Percentiles rank a stretch among this genome's conserved stretches.
These are phyloP conservation scores for Podospora australis DNA, from an alignment of 495 filamentous ascomycete species.

Conservation along the genomic window DNA sequence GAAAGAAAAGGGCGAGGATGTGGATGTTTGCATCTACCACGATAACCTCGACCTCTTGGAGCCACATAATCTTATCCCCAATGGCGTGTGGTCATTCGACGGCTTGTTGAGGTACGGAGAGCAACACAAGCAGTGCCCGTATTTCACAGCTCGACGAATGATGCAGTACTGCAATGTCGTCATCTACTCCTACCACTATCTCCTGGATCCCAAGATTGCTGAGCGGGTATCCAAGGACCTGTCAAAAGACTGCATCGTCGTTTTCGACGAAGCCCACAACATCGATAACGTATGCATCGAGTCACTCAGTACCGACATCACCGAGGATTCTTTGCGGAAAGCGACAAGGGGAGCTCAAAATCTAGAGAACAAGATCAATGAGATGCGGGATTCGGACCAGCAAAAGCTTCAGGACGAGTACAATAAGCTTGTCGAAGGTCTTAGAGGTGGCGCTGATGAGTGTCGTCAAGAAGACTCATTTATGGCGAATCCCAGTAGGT, in stretches of 20 bases:
- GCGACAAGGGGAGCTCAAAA: constrained; percentile 85
- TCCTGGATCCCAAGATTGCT: constrained; percentile 96
- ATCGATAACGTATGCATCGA: constrained; percentile 99
- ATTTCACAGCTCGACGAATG: constrained; percentile 94
- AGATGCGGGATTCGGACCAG: constrained; percentile 89
- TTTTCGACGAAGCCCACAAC: constrained; percentile 98
- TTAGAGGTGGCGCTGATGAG: constrained; percentile 82
- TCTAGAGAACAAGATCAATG: constrained; percentile 78
- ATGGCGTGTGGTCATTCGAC: constrained; percentile 95
- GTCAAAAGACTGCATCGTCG: constrained; percentile 96
- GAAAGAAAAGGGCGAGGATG: constrained; percentile 87
- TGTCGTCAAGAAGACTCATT: constrained; percentile 89
- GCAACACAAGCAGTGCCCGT: constrained; percentile 92
- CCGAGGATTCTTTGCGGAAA: constrained; percentile 84
- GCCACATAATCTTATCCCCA: constrained; percentile 85
- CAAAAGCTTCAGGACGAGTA: constrained; percentile 94
- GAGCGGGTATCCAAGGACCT: constrained; percentile 94
- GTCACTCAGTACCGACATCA: constrained; percentile 91
- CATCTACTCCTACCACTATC: constrained; percentile 98
- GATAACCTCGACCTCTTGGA: constrained; percentile 95
- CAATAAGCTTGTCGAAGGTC: constrained; percentile 86
- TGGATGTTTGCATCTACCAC: constrained; percentile 91
- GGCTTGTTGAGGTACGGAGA: constrained; percentile 82
- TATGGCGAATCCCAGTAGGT: constrained; percentile 78
- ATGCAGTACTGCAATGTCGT: constrained; percentile 99